These are phyloP conservation scores for Omphalotus guepiniiformis DNA, from an alignment of 768 basidiomycete species.

Conservation along the genomic window DNA sequence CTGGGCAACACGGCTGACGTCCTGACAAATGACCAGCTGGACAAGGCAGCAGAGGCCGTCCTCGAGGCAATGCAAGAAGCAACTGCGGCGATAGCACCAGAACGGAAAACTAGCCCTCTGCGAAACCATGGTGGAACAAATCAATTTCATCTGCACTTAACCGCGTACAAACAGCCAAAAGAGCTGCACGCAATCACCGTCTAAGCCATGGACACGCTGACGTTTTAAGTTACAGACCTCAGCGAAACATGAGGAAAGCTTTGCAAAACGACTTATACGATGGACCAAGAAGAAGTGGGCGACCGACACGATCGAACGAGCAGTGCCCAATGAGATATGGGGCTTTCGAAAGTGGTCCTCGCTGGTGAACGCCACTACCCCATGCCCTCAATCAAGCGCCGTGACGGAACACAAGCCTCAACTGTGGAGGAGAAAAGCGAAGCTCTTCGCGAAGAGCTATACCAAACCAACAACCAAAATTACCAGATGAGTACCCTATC, in stretches of 20 bases:
- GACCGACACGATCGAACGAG: slow-evolving; percentile 14
- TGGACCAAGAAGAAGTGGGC: slow-evolving; percentile 19
- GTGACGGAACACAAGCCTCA: slow-evolving; percentile 3
- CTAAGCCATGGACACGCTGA: neutral
- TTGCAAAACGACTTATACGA: slow-evolving; percentile 16
- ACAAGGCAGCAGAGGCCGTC: slow-evolving; percentile 3
- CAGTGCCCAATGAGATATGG: slow-evolving; percentile 19
- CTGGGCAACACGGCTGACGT: neutral
- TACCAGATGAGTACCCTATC: neutral
- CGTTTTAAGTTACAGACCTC: neutral
- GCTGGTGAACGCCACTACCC: slow-evolving; percentile 21
- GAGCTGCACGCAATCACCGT: neutral
- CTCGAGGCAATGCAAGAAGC: slow-evolving; percentile 7
- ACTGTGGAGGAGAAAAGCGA: neutral
- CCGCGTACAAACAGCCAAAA: slow-evolving; percentile 5
- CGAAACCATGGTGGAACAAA: slow-evolving; percentile 20
- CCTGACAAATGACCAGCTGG: neutral
- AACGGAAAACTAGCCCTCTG: neutral
- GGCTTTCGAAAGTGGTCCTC: too few relatives aligned
- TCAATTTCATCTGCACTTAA: slow-evolving; percentile 12
- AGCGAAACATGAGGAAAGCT: slow-evolving; percentile 9
- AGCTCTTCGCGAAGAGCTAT: neutral
- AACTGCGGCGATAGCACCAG: neutral
- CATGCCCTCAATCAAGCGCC: slow-evolving; percentile 18
- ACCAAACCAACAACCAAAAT: neutral